Conservation (phyloP, 2,329 filamentous ascomycete species). For the Pyricularia sp. region DNA sequence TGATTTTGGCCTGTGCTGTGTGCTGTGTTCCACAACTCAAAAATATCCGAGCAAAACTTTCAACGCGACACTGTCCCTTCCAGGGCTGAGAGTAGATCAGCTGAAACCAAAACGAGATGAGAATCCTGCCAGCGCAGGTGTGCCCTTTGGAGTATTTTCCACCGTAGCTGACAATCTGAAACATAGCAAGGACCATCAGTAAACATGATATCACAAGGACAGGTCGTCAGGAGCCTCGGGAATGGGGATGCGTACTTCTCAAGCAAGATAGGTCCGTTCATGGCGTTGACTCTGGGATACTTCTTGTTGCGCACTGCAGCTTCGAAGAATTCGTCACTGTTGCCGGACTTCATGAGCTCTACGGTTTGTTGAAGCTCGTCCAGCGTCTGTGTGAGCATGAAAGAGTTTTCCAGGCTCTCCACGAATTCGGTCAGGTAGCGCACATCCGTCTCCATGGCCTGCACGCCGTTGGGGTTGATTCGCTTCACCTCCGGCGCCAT, state of each 20-base stretch:
- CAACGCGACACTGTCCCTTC: background rate
- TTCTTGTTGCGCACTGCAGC: constrained; percentile 81
- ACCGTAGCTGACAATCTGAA: constrained; percentile 50
- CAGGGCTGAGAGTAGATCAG: constrained; percentile 11
- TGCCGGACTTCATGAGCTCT: constrained; percentile 72
- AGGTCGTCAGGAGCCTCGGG: background rate
- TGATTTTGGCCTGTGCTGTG: background rate
- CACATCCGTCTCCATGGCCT: constrained; percentile 70
- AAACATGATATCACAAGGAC: background rate
- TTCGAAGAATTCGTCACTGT: constrained; percentile 95
- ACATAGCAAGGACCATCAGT: constrained; percentile 12
- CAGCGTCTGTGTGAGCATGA: constrained; percentile 77
- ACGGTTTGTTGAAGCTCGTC: constrained; percentile 92
- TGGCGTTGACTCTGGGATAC: constrained; percentile 81
- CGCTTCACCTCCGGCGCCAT: constrained; percentile 66
- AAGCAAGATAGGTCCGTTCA: constrained; percentile 78
- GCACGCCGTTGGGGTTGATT: constrained; percentile 79
- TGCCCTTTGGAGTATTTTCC: constrained; percentile 42
- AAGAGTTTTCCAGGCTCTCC: constrained; percentile 65
- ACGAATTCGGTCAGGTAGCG: constrained; percentile 78
- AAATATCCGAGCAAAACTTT: background rate
- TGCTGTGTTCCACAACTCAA: constrained; percentile 1
- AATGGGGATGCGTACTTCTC: constrained; percentile 56
- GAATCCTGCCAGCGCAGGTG: constrained; percentile 56
- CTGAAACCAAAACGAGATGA: constrained; percentile 64